Percentiles rank a stretch among this genome's conserved stretches.
These are phyloP conservation scores for Monosporascus sp. DNA, from an alignment of 2,329 filamentous ascomycete species.

Conservation along the genomic window DNA sequence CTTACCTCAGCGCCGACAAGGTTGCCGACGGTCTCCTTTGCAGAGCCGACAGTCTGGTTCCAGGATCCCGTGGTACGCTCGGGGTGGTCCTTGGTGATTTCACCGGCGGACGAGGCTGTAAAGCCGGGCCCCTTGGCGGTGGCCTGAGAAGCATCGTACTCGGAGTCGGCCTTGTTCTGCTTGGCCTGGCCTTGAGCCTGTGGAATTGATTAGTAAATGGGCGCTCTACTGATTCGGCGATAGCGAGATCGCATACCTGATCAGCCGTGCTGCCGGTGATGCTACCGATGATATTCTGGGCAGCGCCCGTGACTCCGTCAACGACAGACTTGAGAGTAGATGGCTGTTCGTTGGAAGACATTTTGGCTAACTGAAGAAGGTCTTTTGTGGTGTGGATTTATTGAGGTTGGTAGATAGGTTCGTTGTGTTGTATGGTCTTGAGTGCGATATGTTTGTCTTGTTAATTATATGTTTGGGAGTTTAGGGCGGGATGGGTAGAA, in stretches of 20 bases:
- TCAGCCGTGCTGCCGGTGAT: constrained; percentile 68
- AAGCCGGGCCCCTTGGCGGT: constrained; percentile 68
- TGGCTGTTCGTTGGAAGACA: constrained; percentile 43
- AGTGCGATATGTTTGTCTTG: background rate
- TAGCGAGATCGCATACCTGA: constrained; percentile 37
- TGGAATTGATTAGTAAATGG: constrained; percentile 6
- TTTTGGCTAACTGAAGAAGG: constrained; percentile 20
- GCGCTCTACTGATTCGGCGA: background rate
- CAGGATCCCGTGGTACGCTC: constrained; percentile 68
- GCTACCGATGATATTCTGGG: constrained; percentile 66
- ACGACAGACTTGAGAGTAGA: constrained; percentile 77
- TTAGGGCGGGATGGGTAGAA: background rate
- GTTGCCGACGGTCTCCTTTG: constrained; percentile 76
- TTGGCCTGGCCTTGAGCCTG: constrained; percentile 56
- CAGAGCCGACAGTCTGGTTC: constrained; percentile 85
- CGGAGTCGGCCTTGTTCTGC: constrained; percentile 58
- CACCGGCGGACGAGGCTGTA: constrained; percentile 64
- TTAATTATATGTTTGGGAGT: background rate
- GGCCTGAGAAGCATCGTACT: constrained; percentile 71
- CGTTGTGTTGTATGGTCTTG: background rate
- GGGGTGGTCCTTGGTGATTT: constrained; percentile 64
- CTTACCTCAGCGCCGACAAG: constrained; percentile 66
- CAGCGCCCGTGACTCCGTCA: constrained; percentile 65
- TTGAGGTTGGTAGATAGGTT: background rate
- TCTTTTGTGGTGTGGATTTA: constrained; percentile 8